A percentile compares a stretch with the other conserved stretches of the same genome.
Conservation (phyloP, 768 basidiomycete genomes). For the Crassisporium funariophilum region DNA sequence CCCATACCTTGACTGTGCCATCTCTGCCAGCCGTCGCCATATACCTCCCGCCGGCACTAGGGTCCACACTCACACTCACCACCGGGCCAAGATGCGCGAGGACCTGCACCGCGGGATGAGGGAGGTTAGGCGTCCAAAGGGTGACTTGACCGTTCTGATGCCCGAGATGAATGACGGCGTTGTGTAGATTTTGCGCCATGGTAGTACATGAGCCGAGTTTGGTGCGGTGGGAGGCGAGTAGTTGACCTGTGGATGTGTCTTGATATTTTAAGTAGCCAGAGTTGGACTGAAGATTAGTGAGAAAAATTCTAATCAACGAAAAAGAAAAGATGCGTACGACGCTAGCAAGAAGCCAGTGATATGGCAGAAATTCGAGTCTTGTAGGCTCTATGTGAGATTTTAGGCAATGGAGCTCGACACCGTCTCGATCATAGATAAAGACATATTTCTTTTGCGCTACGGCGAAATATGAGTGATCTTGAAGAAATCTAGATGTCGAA, state of each 20-base stretch:
- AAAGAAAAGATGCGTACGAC: slow-evolving; percentile 55
- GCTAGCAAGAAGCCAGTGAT: slow-evolving; percentile 91
- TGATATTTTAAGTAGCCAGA: slow-evolving; percentile 94
- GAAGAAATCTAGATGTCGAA: slow-evolving; percentile 67
- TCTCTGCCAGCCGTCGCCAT: slow-evolving; percentile 91
- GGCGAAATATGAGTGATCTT: slow-evolving; percentile 91
- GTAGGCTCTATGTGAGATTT: too few relatives aligned
- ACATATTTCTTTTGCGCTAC: slow-evolving; percentile 96
- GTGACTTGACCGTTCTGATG: slow-evolving; percentile 97
- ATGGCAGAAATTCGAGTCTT: slow-evolving; percentile 88
- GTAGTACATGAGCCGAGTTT: slow-evolving; percentile 83
- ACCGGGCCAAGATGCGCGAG: slow-evolving; percentile 92
- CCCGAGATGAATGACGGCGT: slow-evolving; percentile 92
- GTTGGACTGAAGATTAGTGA: slow-evolving; percentile 58
- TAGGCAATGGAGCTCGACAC: slow-evolving; percentile 88
- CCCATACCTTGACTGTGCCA: slow-evolving; percentile 93
- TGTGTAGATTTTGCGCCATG: slow-evolving; percentile 91
- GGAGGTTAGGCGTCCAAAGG: slow-evolving; percentile 94
- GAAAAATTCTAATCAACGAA: not conserved
- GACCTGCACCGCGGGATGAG: slow-evolving; percentile 88
- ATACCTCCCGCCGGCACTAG: slow-evolving; percentile 82
- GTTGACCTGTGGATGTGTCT: slow-evolving; percentile 90
- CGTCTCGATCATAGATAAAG: slow-evolving; percentile 93
- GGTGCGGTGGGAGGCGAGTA: slow-evolving; percentile 86
- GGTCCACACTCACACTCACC: slow-evolving; percentile 78